phyloP scores from a whole-genome alignment of 2,329 filamentous ascomycete species.

The Botrytis fragariae region DNA sequence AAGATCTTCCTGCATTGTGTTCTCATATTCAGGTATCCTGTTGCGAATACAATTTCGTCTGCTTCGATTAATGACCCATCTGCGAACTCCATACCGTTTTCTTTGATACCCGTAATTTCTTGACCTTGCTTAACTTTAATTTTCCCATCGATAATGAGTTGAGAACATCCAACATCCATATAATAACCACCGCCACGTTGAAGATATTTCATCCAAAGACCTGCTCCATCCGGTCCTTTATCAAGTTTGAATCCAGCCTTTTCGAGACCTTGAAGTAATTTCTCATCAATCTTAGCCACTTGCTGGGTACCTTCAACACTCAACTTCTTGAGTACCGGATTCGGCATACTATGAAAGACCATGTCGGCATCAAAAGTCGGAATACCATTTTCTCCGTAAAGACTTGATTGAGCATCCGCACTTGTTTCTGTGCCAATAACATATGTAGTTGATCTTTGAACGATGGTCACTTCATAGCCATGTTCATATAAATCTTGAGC shows the following conservation, averaged over 20 bases:
- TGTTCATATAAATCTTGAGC: slow-evolving; percentile 65
- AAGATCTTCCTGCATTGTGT: slow-evolving; percentile 49
- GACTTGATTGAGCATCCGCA: slow-evolving; percentile 43
- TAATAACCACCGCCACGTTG: slow-evolving; percentile 59
- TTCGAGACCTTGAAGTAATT: slow-evolving; percentile 48
- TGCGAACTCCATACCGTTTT: slow-evolving; percentile 40
- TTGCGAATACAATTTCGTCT: slow-evolving; percentile 52
- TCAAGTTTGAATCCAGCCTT: slow-evolving; percentile 59
- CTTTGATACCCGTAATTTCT: slow-evolving; percentile 46
- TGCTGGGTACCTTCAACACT: slow-evolving; percentile 47
- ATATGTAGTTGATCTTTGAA: slow-evolving; percentile 65
- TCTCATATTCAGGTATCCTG: slow-evolving; percentile 54
- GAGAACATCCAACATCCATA: slow-evolving; percentile 52
- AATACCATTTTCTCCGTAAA: slow-evolving; percentile 47
- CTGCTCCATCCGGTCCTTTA: slow-evolving; percentile 51
- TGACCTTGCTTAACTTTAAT: slow-evolving; percentile 51
- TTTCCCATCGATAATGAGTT: slow-evolving; percentile 52
- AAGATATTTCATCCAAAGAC: slow-evolving; percentile 57
- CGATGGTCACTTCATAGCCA: slow-evolving; percentile 65
- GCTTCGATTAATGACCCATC: slow-evolving; percentile 49
- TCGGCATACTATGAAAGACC: slow-evolving; percentile 55
- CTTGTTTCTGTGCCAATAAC: slow-evolving; percentile 56
- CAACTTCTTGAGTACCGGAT: slow-evolving; percentile 57
- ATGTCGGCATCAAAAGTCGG: slow-evolving; percentile 66
- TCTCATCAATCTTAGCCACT: slow-evolving; percentile 41